Percentiles rank a stretch among this genome's conserved stretches.
Evolutionary conservation across 371 early-diverging fungal species (phyloP).

Genomic region (Apophysomyces trapeziformis): DNA sequence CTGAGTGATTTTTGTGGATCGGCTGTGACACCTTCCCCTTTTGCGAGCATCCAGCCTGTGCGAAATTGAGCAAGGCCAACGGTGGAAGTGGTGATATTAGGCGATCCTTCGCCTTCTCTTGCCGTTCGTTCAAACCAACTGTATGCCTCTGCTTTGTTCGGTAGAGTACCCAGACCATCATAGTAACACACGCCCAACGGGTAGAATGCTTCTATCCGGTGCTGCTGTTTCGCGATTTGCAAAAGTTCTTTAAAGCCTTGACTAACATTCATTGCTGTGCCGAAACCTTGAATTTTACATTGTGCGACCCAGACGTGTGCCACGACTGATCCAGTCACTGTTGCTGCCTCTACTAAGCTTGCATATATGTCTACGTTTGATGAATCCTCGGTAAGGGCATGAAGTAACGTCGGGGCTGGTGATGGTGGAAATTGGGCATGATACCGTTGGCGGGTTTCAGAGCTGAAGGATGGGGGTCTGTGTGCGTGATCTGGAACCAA

Average conservation of each 20-base stretch:
- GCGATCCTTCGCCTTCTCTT: neutral
- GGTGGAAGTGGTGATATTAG: neutral
- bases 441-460: constrained; percentile 7
- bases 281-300: constrained; percentile 7
- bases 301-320: neutral
- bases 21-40: constrained; percentile 11
- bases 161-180: constrained; percentile 6
- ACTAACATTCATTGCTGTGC: constrained; percentile 1
- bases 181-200: constrained; percentile 13
- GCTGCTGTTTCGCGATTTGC: neutral
- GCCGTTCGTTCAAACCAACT: constrained; percentile 14
- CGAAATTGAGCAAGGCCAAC: constrained; percentile 7
- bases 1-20: constrained; percentile 11
- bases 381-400: neutral
- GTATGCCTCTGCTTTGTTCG: constrained; percentile 14
- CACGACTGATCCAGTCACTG: neutral
- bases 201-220: constrained; percentile 14
- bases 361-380: neutral
- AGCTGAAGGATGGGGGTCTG: neutral
- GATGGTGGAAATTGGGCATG: constrained; percentile 3
- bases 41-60: constrained; percentile 6
- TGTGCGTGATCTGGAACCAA: constrained; percentile 10
- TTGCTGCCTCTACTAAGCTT: neutral
- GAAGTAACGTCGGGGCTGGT: neutral
- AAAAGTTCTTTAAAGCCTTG: constrained; percentile 7